Evolutionary conservation across 768 basidiomycete species (phyloP).

Genomic region (Suillus americanus): DNA sequence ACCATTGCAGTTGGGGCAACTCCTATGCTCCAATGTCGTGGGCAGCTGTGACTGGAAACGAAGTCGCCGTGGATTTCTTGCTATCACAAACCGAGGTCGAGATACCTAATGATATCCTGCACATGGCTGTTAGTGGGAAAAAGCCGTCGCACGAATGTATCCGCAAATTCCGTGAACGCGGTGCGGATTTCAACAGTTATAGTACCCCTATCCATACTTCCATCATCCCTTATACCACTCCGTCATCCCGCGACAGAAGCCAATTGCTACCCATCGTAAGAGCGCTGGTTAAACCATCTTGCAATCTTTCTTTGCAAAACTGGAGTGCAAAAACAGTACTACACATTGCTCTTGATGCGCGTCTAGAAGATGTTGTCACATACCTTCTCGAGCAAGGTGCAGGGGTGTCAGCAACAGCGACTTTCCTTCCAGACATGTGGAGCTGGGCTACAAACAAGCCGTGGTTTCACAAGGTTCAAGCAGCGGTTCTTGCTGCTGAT

Average conservation of each 20-base stretch:
- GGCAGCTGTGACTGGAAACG: not conserved
- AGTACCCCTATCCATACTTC: not conserved
- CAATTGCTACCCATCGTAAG: not conserved
- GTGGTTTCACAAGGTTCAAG: not conserved
- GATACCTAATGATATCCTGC: not conserved
- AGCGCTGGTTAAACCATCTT: not conserved
- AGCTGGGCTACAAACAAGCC: not conserved
- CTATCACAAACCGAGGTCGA: not conserved
- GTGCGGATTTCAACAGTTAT: not conserved
- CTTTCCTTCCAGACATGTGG: not conserved
- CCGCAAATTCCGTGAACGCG: not conserved
- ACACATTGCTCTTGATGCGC: no score
- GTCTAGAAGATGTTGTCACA: not conserved
- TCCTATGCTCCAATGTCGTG: not conserved
- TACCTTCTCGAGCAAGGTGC: not conserved
- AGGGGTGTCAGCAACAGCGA: not conserved
- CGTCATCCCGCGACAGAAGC: no score
- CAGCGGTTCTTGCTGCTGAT: not conserved
- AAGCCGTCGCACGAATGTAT: not conserved
- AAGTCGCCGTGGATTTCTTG: not conserved
- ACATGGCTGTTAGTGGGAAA: not conserved
- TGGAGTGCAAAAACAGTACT: no score
- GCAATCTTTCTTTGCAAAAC: no score
- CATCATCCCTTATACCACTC: no score
- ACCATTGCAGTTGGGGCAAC: not conserved